Conservation (phyloP, 2,329 filamentous ascomycete genomes). For the Apiospora saccharicola region DNA sequence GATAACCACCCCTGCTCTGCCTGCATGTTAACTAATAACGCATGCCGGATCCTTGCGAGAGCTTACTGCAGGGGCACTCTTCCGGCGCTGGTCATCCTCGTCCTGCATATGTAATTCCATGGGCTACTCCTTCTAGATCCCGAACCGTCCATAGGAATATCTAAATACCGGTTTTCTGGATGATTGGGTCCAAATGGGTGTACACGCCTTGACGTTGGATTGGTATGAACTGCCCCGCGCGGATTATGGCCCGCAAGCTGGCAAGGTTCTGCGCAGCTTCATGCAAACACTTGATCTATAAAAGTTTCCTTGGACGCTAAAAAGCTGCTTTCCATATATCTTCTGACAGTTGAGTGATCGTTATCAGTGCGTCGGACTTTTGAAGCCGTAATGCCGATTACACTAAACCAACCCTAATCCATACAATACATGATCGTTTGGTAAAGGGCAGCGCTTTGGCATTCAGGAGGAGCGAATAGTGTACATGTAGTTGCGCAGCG, state of each 20-base stretch:
- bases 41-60: slow-evolving; percentile 1
- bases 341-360: too few relatives aligned
- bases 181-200: background rate
- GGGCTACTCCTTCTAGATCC: slow-evolving; percentile 9
- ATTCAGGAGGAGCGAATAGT: too few relatives aligned
- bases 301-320: too few relatives aligned
- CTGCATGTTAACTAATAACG: background rate
- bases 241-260: background rate
- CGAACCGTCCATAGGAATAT: background rate
- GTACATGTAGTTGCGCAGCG: background rate
- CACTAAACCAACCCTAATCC: too few relatives aligned
- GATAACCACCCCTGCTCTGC: slow-evolving; percentile 11
- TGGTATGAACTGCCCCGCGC: background rate
- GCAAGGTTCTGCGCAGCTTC: background rate
- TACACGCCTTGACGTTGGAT: background rate
- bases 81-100: background rate
- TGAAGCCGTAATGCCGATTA: too few relatives aligned
- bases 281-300: too few relatives aligned
- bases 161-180: background rate
- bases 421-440: too few relatives aligned
- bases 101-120: background rate
- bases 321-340: too few relatives aligned
- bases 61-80: background rate
- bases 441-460: too few relatives aligned
- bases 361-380: too few relatives aligned